Evolutionary conservation across 768 basidiomycete species (phyloP), one percentile per base, ranked within the genome.

Genomic region (Leucosporidium creatinivorum): DNA sequence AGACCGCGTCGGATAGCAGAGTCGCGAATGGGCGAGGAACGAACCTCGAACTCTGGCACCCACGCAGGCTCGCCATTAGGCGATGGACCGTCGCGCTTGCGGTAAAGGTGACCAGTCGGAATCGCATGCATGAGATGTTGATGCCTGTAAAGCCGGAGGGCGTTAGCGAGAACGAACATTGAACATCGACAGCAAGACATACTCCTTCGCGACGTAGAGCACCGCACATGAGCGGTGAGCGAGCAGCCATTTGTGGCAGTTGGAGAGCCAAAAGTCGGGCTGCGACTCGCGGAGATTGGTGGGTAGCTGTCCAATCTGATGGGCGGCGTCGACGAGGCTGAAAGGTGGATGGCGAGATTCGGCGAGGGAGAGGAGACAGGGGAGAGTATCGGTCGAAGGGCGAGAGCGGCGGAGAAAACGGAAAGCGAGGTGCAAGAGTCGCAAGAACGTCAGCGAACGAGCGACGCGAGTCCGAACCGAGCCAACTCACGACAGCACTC

Each of bases 291-390:
- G 67, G n/a, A 80, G 72, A 60, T 79, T 75, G 23, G 78, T 70
- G 21, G 76, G 75, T 0, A 74, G 52, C 66, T 80, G 79, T 2
- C 80, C 80, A 49, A 81, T 77, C 17, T 76, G 62, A 66, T 81
- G 80, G 12, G 80, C 80, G 0, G 73, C 80, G 63, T 81, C 80
- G 52, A 81, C 77, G 17, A 80, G 61, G 26, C 76, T 77, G 51
- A 4, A 6, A 7, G 13, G 8, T 44, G 8, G 39, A 17, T 9
- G 13, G 39, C 39, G 39, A 44, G 39, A 13, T 12, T 5, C 5
- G 33, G 33, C 12, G n/a, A n/a, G n/a, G n/a, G n/a, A n/a, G n/a
- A n/a, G n/a, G n/a, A n/a, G n/a, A n/a, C n/a, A n/a, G n/a, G n/a
- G n/a, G n/a, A n/a, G n/a, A n/a, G n/a, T n/a, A n/a, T n/a, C n/a